phyloP scores from a whole-genome alignment of 805 yeast species.

The Starmera dryadoides region DNA sequence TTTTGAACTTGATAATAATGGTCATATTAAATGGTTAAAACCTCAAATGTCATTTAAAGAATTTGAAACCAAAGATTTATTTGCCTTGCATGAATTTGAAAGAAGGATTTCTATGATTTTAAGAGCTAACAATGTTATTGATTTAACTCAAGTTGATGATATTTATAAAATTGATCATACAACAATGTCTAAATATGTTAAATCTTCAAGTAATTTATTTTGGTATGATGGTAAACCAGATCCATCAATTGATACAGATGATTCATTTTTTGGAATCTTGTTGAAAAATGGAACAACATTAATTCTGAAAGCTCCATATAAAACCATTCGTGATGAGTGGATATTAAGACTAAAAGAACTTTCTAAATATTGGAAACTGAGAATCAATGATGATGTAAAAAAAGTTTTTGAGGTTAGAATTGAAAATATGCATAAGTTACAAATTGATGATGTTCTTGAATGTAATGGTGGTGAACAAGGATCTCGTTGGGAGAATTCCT shows the following conservation, averaged over 20 bases:
- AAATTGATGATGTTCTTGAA: constrained; percentile 50
- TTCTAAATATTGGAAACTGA: constrained; percentile 51
- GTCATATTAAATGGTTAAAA: constrained; percentile 59
- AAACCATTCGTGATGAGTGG: constrained; percentile 57
- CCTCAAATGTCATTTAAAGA: constrained; percentile 27
- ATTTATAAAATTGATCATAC: constrained; percentile 27
- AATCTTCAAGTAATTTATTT: constrained; percentile 21
- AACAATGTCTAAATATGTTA: constrained; percentile 19
- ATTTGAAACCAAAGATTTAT: constrained; percentile 41
- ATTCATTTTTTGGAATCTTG: constrained; percentile 46
- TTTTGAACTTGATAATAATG: constrained; percentile 39
- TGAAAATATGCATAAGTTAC: constrained; percentile 38
- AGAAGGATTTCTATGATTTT: constrained; percentile 50
- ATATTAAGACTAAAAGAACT: constrained; percentile 38
- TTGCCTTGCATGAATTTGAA: constrained; percentile 59
- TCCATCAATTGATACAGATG: constrained; percentile 22
- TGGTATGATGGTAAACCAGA: constrained; percentile 20
- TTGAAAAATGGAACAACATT: constrained; percentile 38
- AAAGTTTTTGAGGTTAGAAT: constrained; percentile 30
- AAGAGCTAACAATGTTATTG: constrained; percentile 54
- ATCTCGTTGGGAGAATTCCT: constrained; percentile 47
- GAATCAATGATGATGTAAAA: constrained; percentile 33
- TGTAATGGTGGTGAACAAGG: constrained; percentile 39
- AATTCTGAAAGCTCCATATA: constrained; percentile 49
- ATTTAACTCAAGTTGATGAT: constrained; percentile 41